Evolutionary conservation across 176 grass and related monocot species (phyloP).

Genomic region (Lolium multiflorum): DNA sequence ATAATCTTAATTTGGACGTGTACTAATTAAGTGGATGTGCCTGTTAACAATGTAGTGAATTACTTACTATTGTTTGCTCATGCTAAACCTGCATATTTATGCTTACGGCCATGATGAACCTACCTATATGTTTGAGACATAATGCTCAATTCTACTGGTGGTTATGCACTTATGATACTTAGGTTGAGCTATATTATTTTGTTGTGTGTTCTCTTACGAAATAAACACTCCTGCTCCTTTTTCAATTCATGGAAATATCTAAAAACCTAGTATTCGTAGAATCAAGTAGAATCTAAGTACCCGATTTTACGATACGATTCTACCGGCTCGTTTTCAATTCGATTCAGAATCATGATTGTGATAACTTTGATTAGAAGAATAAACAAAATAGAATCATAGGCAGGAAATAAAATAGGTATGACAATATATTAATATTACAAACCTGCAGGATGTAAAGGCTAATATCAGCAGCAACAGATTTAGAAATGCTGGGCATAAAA

Average conservation of each 20-base stretch:
- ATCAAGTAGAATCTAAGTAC: not conserved
- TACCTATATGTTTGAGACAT: too few relatives aligned
- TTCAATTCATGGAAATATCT: not conserved
- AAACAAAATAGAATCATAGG: not conserved
- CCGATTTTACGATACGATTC: not conserved
- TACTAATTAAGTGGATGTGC: too few relatives aligned
- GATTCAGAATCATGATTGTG: not conserved
- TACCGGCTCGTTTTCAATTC: not conserved
- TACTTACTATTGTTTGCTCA: not conserved
- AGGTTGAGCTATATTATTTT: not conserved
- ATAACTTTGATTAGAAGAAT: not conserved
- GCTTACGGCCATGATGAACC: not conserved
- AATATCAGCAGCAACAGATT: not conserved
- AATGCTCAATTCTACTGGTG: not conserved
- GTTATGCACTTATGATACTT: not conserved
- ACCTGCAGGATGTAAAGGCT: not conserved
- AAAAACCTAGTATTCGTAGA: not conserved
- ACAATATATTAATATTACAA: not conserved
- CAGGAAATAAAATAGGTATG: not conserved
- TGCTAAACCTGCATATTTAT: not conserved
- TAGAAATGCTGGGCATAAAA: not conserved
- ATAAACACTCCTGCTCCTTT: not conserved
- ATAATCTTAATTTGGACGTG: too few relatives aligned
- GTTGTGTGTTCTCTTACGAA: not conserved
- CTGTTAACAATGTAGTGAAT: too few relatives aligned